phyloP scores from a whole-genome alignment of 129 eudicot species.

The Oenanthe sinensis region DNA sequence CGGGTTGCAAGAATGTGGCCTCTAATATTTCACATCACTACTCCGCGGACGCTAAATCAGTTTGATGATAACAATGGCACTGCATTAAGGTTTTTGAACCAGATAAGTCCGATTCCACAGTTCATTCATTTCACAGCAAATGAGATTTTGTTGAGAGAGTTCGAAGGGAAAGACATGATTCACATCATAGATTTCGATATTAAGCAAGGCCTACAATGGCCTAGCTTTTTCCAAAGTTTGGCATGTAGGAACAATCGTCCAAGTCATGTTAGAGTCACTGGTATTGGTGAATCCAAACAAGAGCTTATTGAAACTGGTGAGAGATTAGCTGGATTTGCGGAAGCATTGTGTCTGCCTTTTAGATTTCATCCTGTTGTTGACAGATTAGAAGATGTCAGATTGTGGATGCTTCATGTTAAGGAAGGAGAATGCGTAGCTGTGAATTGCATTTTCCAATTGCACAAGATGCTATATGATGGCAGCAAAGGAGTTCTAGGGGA shows the following conservation, averaged over 20 bases:
- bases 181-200: slow-evolving; percentile 88
- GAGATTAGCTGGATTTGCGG: slow-evolving; percentile 64
- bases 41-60: slow-evolving; percentile 53
- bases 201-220: slow-evolving; percentile 95
- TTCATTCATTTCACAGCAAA: slow-evolving; percentile 88
- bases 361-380: slow-evolving; percentile 91
- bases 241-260: slow-evolving; percentile 69
- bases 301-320: slow-evolving; percentile 84
- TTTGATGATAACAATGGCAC: slow-evolving; percentile 55
- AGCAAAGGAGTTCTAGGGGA: slow-evolving; percentile 48
- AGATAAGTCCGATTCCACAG: slow-evolving; percentile 67
- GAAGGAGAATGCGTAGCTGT: slow-evolving; percentile 74
- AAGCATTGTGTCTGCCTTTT: slow-evolving; percentile 52
- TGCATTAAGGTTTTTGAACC: slow-evolving; percentile 64
- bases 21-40: slow-evolving; percentile 41
- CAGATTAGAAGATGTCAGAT: slow-evolving; percentile 78
- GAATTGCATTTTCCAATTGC: slow-evolving; percentile 72
- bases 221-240: slow-evolving; percentile 77
- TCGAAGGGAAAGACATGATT: slow-evolving; percentile 70
- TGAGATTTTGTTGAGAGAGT: slow-evolving; percentile 72
- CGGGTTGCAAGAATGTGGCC: slow-evolving; percentile 78
- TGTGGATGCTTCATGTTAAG: slow-evolving; percentile 98
- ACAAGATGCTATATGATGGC: slow-evolving; percentile 65
- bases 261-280: slow-evolving; percentile 74
- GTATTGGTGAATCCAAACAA: slow-evolving; percentile 82